These are phyloP conservation scores for Sporothrix luriei DNA, from an alignment of 2,329 filamentous ascomycete genomes.

Conservation along the genomic window DNA sequence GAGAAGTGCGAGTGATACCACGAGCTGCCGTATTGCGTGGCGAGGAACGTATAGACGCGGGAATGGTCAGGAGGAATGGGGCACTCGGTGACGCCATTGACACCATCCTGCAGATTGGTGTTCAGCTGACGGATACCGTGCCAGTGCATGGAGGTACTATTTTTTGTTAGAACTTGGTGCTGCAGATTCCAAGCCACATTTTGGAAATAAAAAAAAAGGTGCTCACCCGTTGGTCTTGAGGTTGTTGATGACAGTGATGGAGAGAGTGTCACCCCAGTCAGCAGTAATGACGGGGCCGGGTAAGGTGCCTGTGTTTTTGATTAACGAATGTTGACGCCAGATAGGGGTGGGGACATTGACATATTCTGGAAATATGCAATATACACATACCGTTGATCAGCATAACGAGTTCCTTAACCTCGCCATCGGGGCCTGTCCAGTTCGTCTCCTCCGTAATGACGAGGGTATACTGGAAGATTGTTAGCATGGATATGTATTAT, in stretches of 20 bases:
- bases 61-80: constrained; percentile 54
- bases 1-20: constrained; percentile 56
- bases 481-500: neutral
- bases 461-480: constrained; percentile 33
- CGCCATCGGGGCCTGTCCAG: constrained; percentile 36
- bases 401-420: constrained; percentile 32
- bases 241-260: constrained; percentile 35
- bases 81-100: constrained; percentile 51
- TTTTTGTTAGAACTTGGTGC: constrained; percentile 32
- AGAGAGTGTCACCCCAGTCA: constrained; percentile 36
- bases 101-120: constrained; percentile 43
- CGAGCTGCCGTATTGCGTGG: constrained; percentile 45
- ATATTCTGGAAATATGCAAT: neutral
- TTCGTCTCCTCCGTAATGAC: constrained; percentile 32
- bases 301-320: constrained; percentile 10
- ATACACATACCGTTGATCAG: constrained; percentile 35
- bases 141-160: constrained; percentile 45
- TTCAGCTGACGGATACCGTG: constrained; percentile 43
- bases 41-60: constrained; percentile 44
- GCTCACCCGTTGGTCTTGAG: constrained; percentile 35
- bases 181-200: neutral
- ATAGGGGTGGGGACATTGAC: neutral
- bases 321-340: neutral
- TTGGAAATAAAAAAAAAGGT: neutral
- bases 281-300: constrained; percentile 35